Evolutionary conservation across 2,329 filamentous ascomycete species (phyloP).

Genomic region (Neonectria ditissima): DNA sequence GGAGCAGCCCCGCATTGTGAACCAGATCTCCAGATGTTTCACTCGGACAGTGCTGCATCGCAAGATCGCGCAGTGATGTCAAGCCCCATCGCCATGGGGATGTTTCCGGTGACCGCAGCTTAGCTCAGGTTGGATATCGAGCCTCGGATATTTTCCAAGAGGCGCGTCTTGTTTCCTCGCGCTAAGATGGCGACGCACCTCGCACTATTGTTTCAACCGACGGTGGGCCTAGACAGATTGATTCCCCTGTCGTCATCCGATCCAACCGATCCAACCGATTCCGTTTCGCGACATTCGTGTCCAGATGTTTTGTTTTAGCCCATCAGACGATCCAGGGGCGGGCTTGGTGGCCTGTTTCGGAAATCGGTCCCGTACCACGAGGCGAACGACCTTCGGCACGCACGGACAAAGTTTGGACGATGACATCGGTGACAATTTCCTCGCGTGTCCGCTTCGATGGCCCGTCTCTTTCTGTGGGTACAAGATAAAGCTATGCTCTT

Average conservation of each 20-base stretch:
- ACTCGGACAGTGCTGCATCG: background rate
- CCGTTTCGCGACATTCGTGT: background rate
- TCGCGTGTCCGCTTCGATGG: background rate
- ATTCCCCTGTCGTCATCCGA: background rate
- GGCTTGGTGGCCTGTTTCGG: background rate
- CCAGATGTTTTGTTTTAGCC: background rate
- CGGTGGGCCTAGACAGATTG: background rate
- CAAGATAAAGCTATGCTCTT: too few relatives aligned
- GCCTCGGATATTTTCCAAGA: too few relatives aligned
- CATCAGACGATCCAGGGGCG: background rate
- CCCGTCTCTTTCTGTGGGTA: background rate
- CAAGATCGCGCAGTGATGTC: background rate
- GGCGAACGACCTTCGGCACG: background rate
- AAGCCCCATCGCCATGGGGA: background rate
- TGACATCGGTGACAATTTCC: background rate
- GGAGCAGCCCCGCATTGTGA: background rate
- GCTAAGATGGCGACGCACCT: background rate
- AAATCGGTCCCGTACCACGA: background rate
- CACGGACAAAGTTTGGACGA: background rate
- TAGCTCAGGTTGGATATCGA: too few relatives aligned
- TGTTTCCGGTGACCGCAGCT: background rate
- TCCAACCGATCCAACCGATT: background rate
- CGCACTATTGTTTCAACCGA: background rate
- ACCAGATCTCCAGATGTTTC: background rate
- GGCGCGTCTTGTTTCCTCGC: background rate